Base-by-base conservation (phyloP, 495 filamentous ascomycete genomes). In the Aspergillus mulundensis region DNA sequence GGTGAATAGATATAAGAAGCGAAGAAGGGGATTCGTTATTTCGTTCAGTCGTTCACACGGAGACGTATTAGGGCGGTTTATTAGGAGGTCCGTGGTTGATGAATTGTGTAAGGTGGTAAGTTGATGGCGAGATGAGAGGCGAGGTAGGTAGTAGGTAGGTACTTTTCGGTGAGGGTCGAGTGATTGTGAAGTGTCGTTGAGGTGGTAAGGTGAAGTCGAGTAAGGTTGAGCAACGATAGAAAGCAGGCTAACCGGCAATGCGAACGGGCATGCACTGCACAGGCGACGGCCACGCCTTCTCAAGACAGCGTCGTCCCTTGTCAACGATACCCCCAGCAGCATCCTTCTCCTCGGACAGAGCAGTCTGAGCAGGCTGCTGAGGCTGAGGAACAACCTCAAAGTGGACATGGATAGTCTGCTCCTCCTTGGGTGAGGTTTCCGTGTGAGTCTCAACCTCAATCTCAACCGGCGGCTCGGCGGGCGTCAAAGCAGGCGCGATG, bases 251-350 rank as follows among this genome's bases (percentile, higher is more conserved):
- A 21, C 59, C 54, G 7, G 59, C 42, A 43, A 65, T 65, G 21
- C 60, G 63, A 38, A 65, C 55, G 15, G 63, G 63, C 28, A 65
- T 47, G 34, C 63, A 65, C 30, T 65, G 63, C 21, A 20, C 59
- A 7, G 63, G 55, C 12, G 59, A 60, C 4, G 57, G 59, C 63
- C 63, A 65, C 21, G 60, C 58, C 28, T 65, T 65, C 40, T 65
- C 63, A 10, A 65, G 48, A 48, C 63, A 65, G 40, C 48, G 56
- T 44, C 59, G 59, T 18, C 63, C 63, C 23, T 65, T 62, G 20
- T 65, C 63, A 0, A 65, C 41, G 6, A 65, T 58, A 10, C 60
- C 54, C 8, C 32, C 32, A 7, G 32, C 32, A 14, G 48, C 34
- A 30, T 62, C 54, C 24, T 61, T 46, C 16, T 59, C 56, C 18